phyloP scores from a whole-genome alignment of 2,329 filamentous ascomycete species.

The Lojkania enalia region DNA sequence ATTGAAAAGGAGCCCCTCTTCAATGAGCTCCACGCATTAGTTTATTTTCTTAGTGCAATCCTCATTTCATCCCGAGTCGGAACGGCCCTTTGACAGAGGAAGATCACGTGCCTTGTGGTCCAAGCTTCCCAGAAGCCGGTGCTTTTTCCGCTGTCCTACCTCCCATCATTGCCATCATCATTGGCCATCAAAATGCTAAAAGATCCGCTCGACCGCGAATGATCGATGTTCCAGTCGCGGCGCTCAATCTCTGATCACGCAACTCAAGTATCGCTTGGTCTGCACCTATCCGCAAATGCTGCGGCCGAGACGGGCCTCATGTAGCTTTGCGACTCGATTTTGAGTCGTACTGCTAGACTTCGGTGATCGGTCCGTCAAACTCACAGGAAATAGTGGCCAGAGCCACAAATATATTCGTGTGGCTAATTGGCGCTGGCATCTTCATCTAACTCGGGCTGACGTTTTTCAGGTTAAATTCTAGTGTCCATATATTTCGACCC shows the following conservation, averaged over 20 bases:
- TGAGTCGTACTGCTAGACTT: conserved; percentile 3
- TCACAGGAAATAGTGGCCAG: conserved; percentile 4
- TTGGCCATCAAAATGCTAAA: background rate
- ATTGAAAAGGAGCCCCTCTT: too few relatives aligned
- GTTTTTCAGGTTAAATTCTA: conserved; percentile 29
- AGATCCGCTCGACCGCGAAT: background rate
- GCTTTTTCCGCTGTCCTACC: too few relatives aligned
- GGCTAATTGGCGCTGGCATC: conserved; percentile 7
- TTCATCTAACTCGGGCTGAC: conserved; percentile 21
- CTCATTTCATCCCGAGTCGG: too few relatives aligned
- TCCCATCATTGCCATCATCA: background rate
- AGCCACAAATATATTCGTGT: conserved; percentile 12
- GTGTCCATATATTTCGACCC: conserved; percentile 20
- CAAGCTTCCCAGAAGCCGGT: too few relatives aligned
- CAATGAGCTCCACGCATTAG: too few relatives aligned
- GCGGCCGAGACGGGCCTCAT: conserved; percentile 2
- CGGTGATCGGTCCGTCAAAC: conserved; percentile 22
- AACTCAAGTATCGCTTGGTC: background rate
- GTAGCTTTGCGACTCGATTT: conserved; percentile 2
- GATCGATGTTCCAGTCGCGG: background rate
- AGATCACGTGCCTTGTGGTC: too few relatives aligned
- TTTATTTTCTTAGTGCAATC: too few relatives aligned
- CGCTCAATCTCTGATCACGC: background rate
- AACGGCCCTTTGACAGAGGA: too few relatives aligned
- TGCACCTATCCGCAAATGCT: background rate